Evolutionary conservation across 225 moss, liverwort and hornwort genomes (phyloP).

Genomic region (Bryoerythrophyllum caledonicum): DNA sequence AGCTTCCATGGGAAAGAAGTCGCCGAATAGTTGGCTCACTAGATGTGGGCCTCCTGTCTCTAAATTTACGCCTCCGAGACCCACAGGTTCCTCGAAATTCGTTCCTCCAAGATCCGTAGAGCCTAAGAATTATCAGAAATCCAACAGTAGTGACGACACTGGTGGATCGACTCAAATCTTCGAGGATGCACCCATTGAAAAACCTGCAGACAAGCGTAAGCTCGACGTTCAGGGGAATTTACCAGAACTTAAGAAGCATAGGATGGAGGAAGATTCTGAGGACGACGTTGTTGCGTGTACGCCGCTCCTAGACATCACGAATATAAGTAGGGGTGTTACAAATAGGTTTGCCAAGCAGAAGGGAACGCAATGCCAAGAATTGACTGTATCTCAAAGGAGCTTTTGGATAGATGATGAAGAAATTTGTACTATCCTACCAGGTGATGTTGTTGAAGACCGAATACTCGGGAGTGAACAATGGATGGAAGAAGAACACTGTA

Average conservation of each 20-base stretch:
- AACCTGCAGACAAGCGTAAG: constrained; percentile 39
- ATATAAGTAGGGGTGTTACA: constrained; percentile 12
- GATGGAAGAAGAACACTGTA: constrained; percentile 26
- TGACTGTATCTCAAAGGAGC: constrained; percentile 40
- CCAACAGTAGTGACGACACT: neutral
- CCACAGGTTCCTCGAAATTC: constrained; percentile 25
- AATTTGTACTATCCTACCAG: constrained; percentile 32
- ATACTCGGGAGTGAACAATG: constrained; percentile 24
- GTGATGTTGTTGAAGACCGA: constrained; percentile 26
- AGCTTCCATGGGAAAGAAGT: constrained; percentile 19
- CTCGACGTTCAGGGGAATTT: constrained; percentile 15
- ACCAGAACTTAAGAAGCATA: constrained; percentile 40
- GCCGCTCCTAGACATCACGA: constrained; percentile 39
- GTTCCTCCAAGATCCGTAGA: constrained; percentile 30
- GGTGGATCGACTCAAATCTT: constrained; percentile 17
- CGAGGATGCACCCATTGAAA: constrained; percentile 22
- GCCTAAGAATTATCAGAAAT: constrained; percentile 1
- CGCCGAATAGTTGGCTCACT: constrained; percentile 47
- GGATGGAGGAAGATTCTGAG: constrained; percentile 31
- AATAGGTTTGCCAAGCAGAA: constrained; percentile 17
- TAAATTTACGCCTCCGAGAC: constrained; percentile 39
- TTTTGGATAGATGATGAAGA: constrained; percentile 49
- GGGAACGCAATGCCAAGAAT: constrained; percentile 19
- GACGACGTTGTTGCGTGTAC: constrained; percentile 50
- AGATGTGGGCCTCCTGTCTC: constrained; percentile 38